Base-by-base conservation (phyloP, 768 basidiomycete species). In the Rhodotorula sphaerocarpa region DNA sequence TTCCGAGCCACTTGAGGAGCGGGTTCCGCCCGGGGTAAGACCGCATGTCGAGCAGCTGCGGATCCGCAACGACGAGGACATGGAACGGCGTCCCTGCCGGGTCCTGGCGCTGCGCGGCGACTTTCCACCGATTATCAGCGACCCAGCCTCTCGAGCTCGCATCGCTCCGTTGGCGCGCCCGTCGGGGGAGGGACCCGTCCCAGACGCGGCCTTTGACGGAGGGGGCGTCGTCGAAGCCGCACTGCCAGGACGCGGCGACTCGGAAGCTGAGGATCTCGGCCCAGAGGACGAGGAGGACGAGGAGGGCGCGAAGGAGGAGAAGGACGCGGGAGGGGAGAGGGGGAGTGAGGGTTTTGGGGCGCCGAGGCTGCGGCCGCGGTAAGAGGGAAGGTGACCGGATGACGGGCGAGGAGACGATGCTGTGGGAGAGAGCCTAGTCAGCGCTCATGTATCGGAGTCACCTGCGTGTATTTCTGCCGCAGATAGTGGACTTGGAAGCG, bases 21-120 rank as follows among this genome's bases (percentile, higher is more conserved):
- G 79, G 71, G 7, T 77, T 72, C 9, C 86, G 81, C 43, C 76
- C 81, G 15, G 84, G 83, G 73, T 90, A 90, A 6, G 87, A 87
- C 47, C 80, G 78, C 50, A 80, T 79, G 74, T 91, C 85, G 48
- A 89, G 79, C 31, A 93, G 82, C 75, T 93, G 90, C 0, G 90
- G 87, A 75, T 95, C 92, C 18, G 91, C 85, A 41, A 91, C 78
- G 50, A 93, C 77, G n/a, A 95, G 82, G 27, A 89, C 77, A 74
- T 84, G 86, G 1, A 82, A 76, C 9, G 77, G 73, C 16, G 61
- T 69, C 46, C 48, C 57, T 25, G 21, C 30, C 3, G 5, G 23
- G 50, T 28, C 20, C 25, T 39, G n/a, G 7, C 23, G 2, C 43
- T 2, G 11, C 20, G 7, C 7, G 4, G 57, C 53, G 30, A 15